These are phyloP conservation scores for Barnettozyma vustinii DNA, from an alignment of 805 yeast genomes.

Conservation along the genomic window DNA sequence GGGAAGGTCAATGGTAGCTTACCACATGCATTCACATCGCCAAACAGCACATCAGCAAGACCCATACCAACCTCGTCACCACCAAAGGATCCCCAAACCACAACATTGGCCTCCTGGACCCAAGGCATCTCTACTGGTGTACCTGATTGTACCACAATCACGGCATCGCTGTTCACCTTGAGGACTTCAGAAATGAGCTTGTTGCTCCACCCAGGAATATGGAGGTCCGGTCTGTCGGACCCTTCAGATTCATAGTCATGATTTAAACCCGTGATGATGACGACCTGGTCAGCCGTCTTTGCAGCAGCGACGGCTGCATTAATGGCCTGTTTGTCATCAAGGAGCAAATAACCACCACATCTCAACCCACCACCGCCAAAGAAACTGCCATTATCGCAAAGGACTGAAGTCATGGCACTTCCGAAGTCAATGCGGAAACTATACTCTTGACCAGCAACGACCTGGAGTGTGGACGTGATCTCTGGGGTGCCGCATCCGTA, in stretches of 20 bases:
- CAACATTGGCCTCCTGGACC: slow-evolving; percentile 36
- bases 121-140: slow-evolving; percentile 60
- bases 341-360: slow-evolving; percentile 28
- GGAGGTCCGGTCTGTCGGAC: slow-evolving; percentile 46
- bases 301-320: slow-evolving; percentile 43
- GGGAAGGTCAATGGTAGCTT: slow-evolving; percentile 56
- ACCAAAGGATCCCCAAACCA: slow-evolving; percentile 54
- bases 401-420: slow-evolving; percentile 34
- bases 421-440: slow-evolving; percentile 45
- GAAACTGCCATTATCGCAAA: slow-evolving; percentile 13
- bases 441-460: slow-evolving; percentile 40
- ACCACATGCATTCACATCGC: slow-evolving; percentile 57
- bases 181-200: slow-evolving; percentile 42
- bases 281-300: slow-evolving; percentile 44
- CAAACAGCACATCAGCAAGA: slow-evolving; percentile 55
- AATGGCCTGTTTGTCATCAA: slow-evolving; percentile 28
- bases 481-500: slow-evolving; percentile 51
- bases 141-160: slow-evolving; percentile 56
- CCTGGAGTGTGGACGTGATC: slow-evolving; percentile 30
- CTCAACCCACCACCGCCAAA: slow-evolving; percentile 30
- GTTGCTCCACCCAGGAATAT: slow-evolving; percentile 45
- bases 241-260: slow-evolving; percentile 61
- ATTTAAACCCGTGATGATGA: slow-evolving; percentile 47
- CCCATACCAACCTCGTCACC: slow-evolving; percentile 58
- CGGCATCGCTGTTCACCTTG: slow-evolving; percentile 44